These are phyloP conservation scores for Sugiyamaella novakii DNA, from an alignment of 1,139 yeast genomes.

Conservation along the genomic window DNA sequence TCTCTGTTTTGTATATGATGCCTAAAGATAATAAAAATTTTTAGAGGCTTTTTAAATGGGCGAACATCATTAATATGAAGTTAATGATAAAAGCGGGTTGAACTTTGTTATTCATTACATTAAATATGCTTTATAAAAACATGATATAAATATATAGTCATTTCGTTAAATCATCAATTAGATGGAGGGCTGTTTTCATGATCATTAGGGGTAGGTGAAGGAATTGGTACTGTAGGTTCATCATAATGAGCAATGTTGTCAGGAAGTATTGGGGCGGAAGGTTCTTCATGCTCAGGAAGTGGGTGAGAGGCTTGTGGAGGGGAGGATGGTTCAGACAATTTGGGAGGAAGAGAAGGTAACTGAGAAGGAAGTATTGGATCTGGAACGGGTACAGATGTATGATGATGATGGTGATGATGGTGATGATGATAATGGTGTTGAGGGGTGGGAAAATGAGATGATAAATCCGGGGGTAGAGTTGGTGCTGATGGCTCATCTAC, in stretches of 20 bases:
- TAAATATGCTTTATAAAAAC: conserved; percentile 6
- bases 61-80: no score
- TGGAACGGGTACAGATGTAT: not conserved
- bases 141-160: conserved; percentile 11
- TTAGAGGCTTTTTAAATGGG: conserved; percentile 12
- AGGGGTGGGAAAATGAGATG: not conserved
- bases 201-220: not conserved
- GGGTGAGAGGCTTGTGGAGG: not conserved
- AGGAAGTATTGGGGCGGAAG: conserved; percentile 21
- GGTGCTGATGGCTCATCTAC: conserved; percentile 9
- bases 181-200: conserved; percentile 4
- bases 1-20: conserved; percentile 17
- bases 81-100: not conserved
- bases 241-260: conserved; percentile 10
- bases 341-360: no score
- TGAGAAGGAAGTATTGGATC: no score
- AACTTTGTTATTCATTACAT: conserved; percentile 11
- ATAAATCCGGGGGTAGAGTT: not conserved
- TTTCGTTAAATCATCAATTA: conserved; percentile 9
- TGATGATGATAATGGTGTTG: not conserved
- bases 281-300: conserved; percentile 11
- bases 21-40: conserved; percentile 18
- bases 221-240: no score
- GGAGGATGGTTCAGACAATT: no score
- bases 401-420: no score